Base-by-base conservation (phyloP, 1,139 yeast genomes). In the Yamadazyma pseudoaaseri region DNA sequence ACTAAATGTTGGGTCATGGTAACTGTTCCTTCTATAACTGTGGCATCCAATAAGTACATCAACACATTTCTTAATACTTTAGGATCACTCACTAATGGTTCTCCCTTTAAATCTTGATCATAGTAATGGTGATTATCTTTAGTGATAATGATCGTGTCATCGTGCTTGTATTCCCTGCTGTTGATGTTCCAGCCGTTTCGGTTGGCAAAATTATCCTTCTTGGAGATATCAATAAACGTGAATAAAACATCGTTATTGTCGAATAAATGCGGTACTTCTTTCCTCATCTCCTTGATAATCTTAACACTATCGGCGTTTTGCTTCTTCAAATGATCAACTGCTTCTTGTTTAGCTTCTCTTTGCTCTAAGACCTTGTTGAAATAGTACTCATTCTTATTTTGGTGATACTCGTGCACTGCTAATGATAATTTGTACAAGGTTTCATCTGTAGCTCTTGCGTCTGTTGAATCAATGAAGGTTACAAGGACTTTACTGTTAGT, bases 401-500 rank as follows among this genome's bases (percentile, higher is more conserved):
- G 55, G 41, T 73, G 64, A 52, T 76, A 79, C 37, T 73, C 79
- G 47, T 79, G 84, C 5, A 74, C 77, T 8, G 71, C 68, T 35
- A 69, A 54, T 2, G 77, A 65, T 32, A 77, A 57, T 35, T 65
- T 61, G 42, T 65, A 67, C 11, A 76, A 58, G 20, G 58, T 59
- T 30, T 62, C 43, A 47, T 65, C 63, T 30, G 73, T 53, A 10
- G 41, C 50, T 25, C 47, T 49, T 20, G 67, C 65, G 41, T 71
- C 58, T 11, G 56, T 54, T 10, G 74, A 59, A 49, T 80, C 76
- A 17, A 79, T 54, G 30, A 81, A 62, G 2, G 77, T 62, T 15
- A 81, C 60, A n/a, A 77, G 73, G 5, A 81, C 68, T 43, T 71
- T 74, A 35, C 73, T 75, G 29, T 47, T 43, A 20, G 35, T 33